Conservation (phyloP, 768 basidiomycete genomes). For the Cubamyces lactineus region DNA sequence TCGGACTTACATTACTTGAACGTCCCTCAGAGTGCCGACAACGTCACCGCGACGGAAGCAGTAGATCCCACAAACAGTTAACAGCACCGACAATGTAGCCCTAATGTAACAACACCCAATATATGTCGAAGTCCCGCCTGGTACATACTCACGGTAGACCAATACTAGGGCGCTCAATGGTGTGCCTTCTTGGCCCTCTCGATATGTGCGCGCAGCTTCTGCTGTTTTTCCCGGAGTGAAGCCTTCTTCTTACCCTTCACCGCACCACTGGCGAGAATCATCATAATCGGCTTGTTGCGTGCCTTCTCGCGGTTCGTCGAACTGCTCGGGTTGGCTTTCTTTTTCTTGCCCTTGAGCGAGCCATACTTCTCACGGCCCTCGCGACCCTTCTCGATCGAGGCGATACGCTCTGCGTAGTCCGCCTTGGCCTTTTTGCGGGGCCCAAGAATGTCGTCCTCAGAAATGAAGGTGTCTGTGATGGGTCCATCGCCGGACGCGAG, state of each 20-base stretch:
- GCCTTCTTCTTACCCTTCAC: slow-evolving; percentile 86
- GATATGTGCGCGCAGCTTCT: slow-evolving; percentile 75
- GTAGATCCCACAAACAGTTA: slow-evolving; percentile 13
- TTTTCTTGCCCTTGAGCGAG: slow-evolving; percentile 89
- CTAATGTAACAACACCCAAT: neutral
- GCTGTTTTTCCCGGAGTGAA: slow-evolving; percentile 80
- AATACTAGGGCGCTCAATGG: slow-evolving; percentile 19
- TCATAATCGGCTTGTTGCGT: slow-evolving; percentile 95
- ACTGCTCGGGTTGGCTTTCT: slow-evolving; percentile 78
- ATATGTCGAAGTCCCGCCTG: neutral
- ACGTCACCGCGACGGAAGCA: slow-evolving; percentile 4
- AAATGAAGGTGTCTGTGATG: slow-evolving; percentile 66
- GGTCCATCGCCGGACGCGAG: slow-evolving; percentile 41
- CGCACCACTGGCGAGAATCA: slow-evolving; percentile 77
- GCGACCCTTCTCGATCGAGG: slow-evolving; percentile 87
- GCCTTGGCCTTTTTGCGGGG: slow-evolving; percentile 93
- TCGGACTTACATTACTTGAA: slow-evolving; percentile 65
- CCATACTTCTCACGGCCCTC: slow-evolving; percentile 96
- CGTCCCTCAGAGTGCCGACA: slow-evolving; percentile 7
- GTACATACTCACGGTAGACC: neutral
- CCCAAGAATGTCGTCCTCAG: slow-evolving; percentile 91
- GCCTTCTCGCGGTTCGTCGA: slow-evolving; percentile 92
- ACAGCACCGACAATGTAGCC: neutral
- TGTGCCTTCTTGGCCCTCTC: slow-evolving; percentile 61
- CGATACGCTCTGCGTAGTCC: slow-evolving; percentile 92